Percentiles rank a stretch among this genome's conserved stretches.
Conservation (phyloP, 75 land plant species). For the Selaginella tamariscina region DNA sequence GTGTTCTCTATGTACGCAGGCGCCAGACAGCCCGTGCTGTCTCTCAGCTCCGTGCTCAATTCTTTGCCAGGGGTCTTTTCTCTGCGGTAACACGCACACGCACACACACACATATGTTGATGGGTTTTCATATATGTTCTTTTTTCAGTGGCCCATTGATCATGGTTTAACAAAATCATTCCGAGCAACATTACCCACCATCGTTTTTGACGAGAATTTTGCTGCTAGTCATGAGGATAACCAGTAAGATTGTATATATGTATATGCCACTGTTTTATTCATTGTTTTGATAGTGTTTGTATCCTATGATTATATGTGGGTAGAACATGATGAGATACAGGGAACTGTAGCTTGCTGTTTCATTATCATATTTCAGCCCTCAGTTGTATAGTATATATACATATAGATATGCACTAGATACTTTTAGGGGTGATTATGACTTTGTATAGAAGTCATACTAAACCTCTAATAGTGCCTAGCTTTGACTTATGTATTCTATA, state of each 20-base stretch:
- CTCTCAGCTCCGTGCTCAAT: slow-evolving; percentile 11
- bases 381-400: too few species aligned
- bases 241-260: slow-evolving; percentile 13
- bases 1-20: slow-evolving; percentile 16
- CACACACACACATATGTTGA: too few species aligned
- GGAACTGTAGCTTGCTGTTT: not conserved
- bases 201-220: slow-evolving; percentile 17
- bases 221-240: not conserved
- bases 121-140: not conserved
- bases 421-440: too few species aligned
- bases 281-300: not conserved
- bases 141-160: slow-evolving; percentile 8
- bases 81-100: too few species aligned
- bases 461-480: too few species aligned
- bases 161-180: slow-evolving; percentile 22
- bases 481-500: too few species aligned
- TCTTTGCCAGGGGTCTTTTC: slow-evolving; percentile 11
- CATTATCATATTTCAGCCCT: not conserved
- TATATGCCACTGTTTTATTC: not conserved
- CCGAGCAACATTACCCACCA: slow-evolving; percentile 12
- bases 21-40: not conserved
- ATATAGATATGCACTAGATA: too few species aligned
- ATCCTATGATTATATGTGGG: not conserved
- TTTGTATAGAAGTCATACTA: too few species aligned
- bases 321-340: not conserved